Evolutionary conservation across 805 yeast genomes (phyloP).

Genomic region (Metschnikowia gruessii): DNA sequence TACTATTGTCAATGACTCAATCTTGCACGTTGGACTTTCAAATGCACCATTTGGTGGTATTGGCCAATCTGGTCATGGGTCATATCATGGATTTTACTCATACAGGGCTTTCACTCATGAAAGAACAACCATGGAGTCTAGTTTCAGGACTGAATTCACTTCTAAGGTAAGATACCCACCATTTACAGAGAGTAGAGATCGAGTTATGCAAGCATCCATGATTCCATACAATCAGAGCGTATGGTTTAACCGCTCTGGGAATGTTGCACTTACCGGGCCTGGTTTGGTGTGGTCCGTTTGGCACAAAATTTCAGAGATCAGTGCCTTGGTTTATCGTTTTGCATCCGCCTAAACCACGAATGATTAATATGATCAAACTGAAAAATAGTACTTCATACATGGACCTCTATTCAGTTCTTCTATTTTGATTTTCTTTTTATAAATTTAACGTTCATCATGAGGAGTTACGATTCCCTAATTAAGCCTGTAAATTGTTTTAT

Average conservation of each 20-base stretch:
- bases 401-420: no score
- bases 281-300: constrained; percentile 29
- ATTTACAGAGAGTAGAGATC: constrained; percentile 35
- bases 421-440: no score
- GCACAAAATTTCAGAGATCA: constrained; percentile 32
- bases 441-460: no score
- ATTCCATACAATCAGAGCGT: constrained; percentile 31
- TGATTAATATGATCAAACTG: not conserved
- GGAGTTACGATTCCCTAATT: no score
- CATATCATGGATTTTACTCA: constrained; percentile 74
- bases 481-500: no score
- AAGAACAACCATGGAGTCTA: constrained; percentile 63
- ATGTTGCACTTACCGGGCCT: constrained; percentile 37
- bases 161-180: constrained; percentile 70
- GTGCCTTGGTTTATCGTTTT: constrained; percentile 25
- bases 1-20: constrained; percentile 62
- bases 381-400: no score
- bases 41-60: constrained; percentile 90
- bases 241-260: constrained; percentile 40
- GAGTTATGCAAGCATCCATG: constrained; percentile 26
- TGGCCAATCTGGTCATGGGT: constrained; percentile 80
- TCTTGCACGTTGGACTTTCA: constrained; percentile 65
- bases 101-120: constrained; percentile 67
- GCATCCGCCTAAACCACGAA: not conserved
- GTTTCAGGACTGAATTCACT: constrained; percentile 59